Conservation (phyloP, 495 filamentous ascomycete species). For the Penicillium antarcticum region DNA sequence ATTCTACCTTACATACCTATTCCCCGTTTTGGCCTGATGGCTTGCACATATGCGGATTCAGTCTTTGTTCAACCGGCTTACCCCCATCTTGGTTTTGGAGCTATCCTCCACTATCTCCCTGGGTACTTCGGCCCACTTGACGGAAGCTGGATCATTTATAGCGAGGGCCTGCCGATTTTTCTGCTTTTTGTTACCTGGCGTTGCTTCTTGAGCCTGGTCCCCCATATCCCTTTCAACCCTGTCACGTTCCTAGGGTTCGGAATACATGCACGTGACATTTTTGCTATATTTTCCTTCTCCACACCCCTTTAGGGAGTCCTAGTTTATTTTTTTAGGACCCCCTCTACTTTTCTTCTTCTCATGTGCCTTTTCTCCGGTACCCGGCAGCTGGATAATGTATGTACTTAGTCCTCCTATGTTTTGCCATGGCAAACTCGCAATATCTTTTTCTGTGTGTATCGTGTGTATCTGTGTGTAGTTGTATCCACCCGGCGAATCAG, state of each 20-base stretch:
- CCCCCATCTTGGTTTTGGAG: background rate
- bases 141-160: constrained; percentile 27
- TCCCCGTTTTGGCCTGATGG: constrained; percentile 19
- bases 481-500: constrained; percentile 30
- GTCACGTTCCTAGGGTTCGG: constrained; percentile 43
- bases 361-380: constrained; percentile 29
- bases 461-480: constrained; percentile 5
- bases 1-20: constrained; percentile 24
- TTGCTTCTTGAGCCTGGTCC: constrained; percentile 30
- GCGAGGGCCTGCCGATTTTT: constrained; percentile 31
- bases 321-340: constrained; percentile 10
- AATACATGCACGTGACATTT: constrained; percentile 21
- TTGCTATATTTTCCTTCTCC: constrained; percentile 10
- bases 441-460: background rate
- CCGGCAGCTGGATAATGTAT: constrained; percentile 47
- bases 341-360: constrained; percentile 24
- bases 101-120: background rate
- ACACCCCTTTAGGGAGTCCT: constrained; percentile 10
- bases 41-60: constrained; percentile 36
- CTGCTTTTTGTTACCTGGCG: constrained; percentile 21
- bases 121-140: background rate
- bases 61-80: constrained; percentile 12
- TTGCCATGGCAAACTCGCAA: constrained; percentile 9
- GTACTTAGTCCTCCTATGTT: constrained; percentile 40
- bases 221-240: constrained; percentile 34